phyloP scores from a whole-genome alignment of 352 stramenopile genomes.

The Pythium aphanidermatum region DNA sequence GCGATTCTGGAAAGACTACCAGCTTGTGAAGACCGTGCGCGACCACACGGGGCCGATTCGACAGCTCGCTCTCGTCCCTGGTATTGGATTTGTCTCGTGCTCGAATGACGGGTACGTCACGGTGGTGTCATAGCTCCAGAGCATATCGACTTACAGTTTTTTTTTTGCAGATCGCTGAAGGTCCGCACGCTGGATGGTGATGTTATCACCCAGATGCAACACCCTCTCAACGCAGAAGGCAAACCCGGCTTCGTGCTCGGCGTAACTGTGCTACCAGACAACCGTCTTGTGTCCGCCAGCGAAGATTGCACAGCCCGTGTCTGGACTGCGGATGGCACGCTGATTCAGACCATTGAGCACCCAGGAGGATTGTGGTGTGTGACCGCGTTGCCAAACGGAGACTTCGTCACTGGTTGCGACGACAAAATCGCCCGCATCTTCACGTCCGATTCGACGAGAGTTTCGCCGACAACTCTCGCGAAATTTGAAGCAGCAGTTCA shows the following conservation, averaged over 20 bases:
- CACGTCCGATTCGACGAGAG: constrained; percentile 58
- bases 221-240: constrained; percentile 76
- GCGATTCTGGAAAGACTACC: constrained; percentile 59
- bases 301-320: constrained; percentile 81
- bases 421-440: constrained; percentile 93
- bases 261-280: constrained; percentile 49
- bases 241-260: constrained; percentile 81
- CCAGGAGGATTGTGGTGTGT: constrained; percentile 85
- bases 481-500: constrained; percentile 60
- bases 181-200: constrained; percentile 53
- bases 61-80: constrained; percentile 54
- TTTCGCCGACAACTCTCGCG: constrained; percentile 59
- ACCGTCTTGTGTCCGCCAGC: constrained; percentile 63
- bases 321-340: constrained; percentile 46
- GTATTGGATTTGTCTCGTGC: constrained; percentile 76
- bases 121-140: background rate
- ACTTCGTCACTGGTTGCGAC: constrained; percentile 92
- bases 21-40: constrained; percentile 43
- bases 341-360: constrained; percentile 79
- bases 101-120: constrained; percentile 65
- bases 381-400: constrained; percentile 68
- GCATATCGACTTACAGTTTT: background rate
- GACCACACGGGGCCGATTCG: constrained; percentile 71
- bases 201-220: constrained; percentile 57
- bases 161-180: constrained; percentile 40